These are phyloP conservation scores for Phytophthora melonis DNA, from an alignment of 352 stramenopile species.

Conservation along the genomic window DNA sequence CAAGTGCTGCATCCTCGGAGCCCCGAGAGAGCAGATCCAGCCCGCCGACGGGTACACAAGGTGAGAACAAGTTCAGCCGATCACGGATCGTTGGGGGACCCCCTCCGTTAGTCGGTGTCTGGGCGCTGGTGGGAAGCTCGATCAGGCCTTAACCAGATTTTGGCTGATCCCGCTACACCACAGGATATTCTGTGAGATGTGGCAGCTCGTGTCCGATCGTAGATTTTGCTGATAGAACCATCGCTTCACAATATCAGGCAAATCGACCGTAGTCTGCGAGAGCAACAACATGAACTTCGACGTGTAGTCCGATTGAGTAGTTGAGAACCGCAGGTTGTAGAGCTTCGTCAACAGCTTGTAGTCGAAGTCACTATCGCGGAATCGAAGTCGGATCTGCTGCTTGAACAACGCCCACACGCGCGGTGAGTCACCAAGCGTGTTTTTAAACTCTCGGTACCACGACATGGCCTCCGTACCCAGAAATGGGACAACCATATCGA, in stretches of 20 bases:
- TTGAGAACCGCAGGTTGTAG: background rate
- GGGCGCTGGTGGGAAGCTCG: too few species aligned
- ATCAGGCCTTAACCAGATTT: too few species aligned
- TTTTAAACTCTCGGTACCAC: constrained; percentile 19
- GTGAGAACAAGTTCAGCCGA: too few species aligned
- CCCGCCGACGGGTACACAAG: too few species aligned
- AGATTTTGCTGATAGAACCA: constrained; percentile 1
- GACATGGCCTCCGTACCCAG: constrained; percentile 2
- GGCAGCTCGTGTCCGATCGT: background rate
- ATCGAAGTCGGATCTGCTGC: background rate
- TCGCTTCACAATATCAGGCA: background rate
- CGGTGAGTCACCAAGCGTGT: background rate
- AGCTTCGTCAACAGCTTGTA: background rate
- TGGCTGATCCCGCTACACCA: too few species aligned
- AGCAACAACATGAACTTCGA: background rate
- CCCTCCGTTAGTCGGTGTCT: too few species aligned
- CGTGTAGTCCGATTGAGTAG: background rate
- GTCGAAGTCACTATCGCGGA: background rate
- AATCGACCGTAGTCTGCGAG: background rate
- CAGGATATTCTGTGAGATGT: constrained; percentile 1
- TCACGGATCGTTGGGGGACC: too few species aligned
- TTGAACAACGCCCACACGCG: background rate
- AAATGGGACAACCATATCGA: constrained; percentile 13
- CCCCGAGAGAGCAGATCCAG: too few species aligned
- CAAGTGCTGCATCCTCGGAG: too few species aligned